Conservation (phyloP, 2,329 filamentous ascomycete species). For the Trichophyton simii region DNA sequence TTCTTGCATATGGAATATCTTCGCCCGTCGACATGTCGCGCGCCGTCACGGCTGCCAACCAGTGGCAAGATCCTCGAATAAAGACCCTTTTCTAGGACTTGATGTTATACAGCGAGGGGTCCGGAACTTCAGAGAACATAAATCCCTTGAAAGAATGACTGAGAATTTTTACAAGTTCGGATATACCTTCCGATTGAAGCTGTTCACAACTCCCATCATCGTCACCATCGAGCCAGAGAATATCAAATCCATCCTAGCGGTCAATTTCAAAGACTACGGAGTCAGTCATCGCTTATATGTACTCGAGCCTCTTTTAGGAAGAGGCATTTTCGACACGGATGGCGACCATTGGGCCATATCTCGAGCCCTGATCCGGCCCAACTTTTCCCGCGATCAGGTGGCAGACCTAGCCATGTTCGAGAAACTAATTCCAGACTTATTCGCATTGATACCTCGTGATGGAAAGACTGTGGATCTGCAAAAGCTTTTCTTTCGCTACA, state of each 20-base stretch:
- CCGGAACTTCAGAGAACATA: neutral
- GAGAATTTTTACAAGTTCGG: constrained; percentile 6
- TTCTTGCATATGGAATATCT: constrained; percentile 8
- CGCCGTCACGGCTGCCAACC: constrained; percentile 32
- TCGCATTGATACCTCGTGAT: neutral
- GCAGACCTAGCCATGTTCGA: neutral
- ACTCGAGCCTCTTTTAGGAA: neutral
- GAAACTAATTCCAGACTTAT: neutral
- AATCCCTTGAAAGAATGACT: neutral
- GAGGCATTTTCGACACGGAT: neutral
- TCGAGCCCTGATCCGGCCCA: neutral
- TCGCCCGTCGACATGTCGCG: constrained; percentile 14
- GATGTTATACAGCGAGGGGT: constrained; percentile 32
- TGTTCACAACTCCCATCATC: constrained; percentile 9
- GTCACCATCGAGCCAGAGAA: constrained; percentile 29
- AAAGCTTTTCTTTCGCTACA: constrained; percentile 51
- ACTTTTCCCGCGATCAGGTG: neutral
- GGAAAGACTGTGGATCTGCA: constrained; percentile 42
- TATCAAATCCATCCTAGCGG: constrained; percentile 42
- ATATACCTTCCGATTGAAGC: constrained; percentile 5
- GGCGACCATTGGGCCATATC: neutral
- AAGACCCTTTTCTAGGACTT: constrained; percentile 43
- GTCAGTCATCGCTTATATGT: constrained; percentile 23
- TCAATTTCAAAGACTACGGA: constrained; percentile 40
- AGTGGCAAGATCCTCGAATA: constrained; percentile 35